These are phyloP conservation scores for Microsporum audouinii DNA, from an alignment of 2,329 filamentous ascomycete species.

Conservation along the genomic window DNA sequence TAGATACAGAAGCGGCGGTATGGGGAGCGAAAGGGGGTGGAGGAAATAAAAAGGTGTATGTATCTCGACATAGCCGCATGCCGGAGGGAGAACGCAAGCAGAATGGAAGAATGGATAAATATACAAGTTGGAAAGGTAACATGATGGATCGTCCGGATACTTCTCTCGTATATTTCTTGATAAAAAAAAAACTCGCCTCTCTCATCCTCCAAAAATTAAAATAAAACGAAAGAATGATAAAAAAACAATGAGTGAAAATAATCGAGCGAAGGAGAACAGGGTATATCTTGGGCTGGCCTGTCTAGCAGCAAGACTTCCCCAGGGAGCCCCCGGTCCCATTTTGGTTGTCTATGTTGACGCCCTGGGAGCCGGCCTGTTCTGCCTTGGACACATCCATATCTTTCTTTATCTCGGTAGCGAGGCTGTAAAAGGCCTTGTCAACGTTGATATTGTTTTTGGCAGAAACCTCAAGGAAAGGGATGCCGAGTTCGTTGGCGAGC, in stretches of 20 bases:
- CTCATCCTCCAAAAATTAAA: neutral
- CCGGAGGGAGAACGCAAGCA: slow-evolving; percentile 5
- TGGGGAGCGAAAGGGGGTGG: slow-evolving; percentile 1
- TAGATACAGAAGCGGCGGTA: slow-evolving; percentile 11
- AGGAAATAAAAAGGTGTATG: slow-evolving; percentile 3
- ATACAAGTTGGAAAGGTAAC: neutral
- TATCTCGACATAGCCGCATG: slow-evolving; percentile 1
- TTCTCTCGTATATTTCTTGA: slow-evolving; percentile 1
- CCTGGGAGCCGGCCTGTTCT: slow-evolving; percentile 49
- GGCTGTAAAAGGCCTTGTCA: slow-evolving; percentile 93
- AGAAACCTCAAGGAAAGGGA: slow-evolving; percentile 96
- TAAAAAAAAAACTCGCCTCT: neutral
- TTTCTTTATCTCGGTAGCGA: slow-evolving; percentile 97
- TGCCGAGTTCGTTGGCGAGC: slow-evolving; percentile 87
- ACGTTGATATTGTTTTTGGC: slow-evolving; percentile 99
- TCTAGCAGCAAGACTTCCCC: slow-evolving; percentile 66
- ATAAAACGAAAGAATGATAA: neutral
- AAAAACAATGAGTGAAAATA: neutral
- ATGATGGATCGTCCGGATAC: slow-evolving; percentile 7
- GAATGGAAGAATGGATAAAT: slow-evolving; percentile 5
- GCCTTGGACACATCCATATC: slow-evolving; percentile 84
- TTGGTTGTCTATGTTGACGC: slow-evolving; percentile 58
- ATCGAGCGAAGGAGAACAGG: neutral
- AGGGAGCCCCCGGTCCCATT: slow-evolving; percentile 40
- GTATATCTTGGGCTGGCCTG: neutral